A percentile compares a stretch with the other conserved stretches of the same genome.
Conservation (phyloP, 179 eudicot species). For the Silene vulgaris region DNA sequence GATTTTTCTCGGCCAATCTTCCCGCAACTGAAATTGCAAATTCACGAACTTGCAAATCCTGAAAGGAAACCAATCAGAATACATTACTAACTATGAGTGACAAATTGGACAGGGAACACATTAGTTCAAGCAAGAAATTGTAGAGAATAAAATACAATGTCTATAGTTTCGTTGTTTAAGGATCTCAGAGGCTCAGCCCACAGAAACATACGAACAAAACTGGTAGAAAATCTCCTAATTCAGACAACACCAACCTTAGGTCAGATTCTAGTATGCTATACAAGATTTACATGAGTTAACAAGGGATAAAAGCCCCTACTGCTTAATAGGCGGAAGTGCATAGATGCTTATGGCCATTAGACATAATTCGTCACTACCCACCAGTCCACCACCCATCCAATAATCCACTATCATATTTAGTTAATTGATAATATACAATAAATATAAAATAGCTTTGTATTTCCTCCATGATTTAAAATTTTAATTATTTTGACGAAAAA, state of each 20-base stretch:
- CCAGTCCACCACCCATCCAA: background rate
- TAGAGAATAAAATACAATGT: background rate
- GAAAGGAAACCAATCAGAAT: conserved; percentile 16
- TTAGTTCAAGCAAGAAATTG: conserved; percentile 7
- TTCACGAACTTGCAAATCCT: conserved; percentile 93
- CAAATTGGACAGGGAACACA: background rate
- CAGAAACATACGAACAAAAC: background rate
- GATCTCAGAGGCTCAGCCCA: background rate
- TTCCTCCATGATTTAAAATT: background rate
- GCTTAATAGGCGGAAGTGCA: background rate
- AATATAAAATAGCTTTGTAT: background rate
- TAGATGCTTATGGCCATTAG: background rate
- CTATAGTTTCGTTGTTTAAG: background rate
- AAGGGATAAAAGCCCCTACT: background rate
- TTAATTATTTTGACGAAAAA: background rate
- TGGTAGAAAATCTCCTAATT: background rate
- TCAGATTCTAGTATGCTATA: background rate
- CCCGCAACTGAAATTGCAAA: conserved; percentile 87
- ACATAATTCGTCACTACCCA: background rate
- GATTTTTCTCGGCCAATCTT: conserved; percentile 94
- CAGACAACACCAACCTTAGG: background rate
- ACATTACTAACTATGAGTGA: background rate
- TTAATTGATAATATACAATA: too few relatives aligned
- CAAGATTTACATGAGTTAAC: background rate
- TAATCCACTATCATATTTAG: background rate